phyloP scores from a whole-genome alignment of 371 early-diverging fungal genomes.

The Apophysomyces sp. region DNA sequence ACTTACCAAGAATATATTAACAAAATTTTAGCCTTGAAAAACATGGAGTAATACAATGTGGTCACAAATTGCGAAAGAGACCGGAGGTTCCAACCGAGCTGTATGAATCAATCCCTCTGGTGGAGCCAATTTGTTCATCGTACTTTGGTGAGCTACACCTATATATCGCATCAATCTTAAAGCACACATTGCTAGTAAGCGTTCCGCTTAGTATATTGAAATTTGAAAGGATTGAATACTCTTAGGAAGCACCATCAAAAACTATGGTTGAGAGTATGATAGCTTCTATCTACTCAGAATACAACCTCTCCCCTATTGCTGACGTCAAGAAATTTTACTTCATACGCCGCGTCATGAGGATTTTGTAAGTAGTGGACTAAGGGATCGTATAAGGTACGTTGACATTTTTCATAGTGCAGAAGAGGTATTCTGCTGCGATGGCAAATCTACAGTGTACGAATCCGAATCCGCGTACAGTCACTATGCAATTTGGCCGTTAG shows the following conservation, averaged over 20 bases:
- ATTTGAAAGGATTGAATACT: not conserved
- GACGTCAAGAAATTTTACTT: no score
- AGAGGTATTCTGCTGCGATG: no score
- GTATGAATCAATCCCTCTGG: not conserved
- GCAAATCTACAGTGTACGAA: not conserved
- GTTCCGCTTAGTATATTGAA: not conserved
- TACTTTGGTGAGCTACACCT: not conserved
- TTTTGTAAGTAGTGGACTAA: no score
- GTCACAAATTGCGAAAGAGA: not conserved
- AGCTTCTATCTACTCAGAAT: no score
- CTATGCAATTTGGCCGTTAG: constrained; percentile 7
- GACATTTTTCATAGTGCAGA: no score
- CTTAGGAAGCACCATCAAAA: not conserved
- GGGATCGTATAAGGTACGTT: no score
- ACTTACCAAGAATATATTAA: not conserved
- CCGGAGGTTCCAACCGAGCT: not conserved
- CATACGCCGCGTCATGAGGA: no score
- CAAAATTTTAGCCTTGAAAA: not conserved
- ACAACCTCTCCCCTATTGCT: no score
- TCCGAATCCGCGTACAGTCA: constrained; percentile 5
- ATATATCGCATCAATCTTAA: not conserved
- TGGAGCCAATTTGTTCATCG: not conserved
- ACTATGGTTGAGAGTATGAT: not conserved
- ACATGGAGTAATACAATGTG: not conserved
- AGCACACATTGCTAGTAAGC: not conserved